Evolutionary conservation across 768 basidiomycete species (phyloP).

Genomic region (Pleurotus ostreatus): DNA sequence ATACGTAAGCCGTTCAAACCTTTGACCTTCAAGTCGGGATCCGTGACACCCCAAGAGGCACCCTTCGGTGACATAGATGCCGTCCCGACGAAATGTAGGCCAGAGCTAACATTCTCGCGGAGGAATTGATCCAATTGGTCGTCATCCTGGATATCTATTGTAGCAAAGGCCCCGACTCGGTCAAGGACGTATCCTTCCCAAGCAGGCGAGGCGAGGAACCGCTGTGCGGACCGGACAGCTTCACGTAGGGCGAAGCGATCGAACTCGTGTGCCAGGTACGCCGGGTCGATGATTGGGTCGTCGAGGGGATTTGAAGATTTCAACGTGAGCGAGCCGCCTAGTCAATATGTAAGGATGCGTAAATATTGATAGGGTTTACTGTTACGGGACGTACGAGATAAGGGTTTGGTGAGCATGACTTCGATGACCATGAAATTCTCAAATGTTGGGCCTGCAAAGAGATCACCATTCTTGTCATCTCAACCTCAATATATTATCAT

Average conservation of each 20-base stretch:
- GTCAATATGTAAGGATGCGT: background rate
- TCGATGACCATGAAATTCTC: slow-evolving; percentile 27
- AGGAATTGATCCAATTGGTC: slow-evolving; percentile 12
- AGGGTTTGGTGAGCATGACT: slow-evolving; percentile 25
- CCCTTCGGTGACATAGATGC: slow-evolving; percentile 22
- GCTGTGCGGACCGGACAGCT: slow-evolving; percentile 16
- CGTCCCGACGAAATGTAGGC: slow-evolving; percentile 21
- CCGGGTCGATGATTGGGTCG: slow-evolving; percentile 46
- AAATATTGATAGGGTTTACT: background rate
- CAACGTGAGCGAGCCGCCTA: slow-evolving; percentile 35
- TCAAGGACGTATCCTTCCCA: slow-evolving; percentile 16
- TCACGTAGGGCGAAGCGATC: slow-evolving; percentile 26
- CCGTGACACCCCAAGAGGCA: slow-evolving; percentile 23
- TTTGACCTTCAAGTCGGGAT: slow-evolving; percentile 27
- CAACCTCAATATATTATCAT: background rate
- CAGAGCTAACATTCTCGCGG: slow-evolving; percentile 7
- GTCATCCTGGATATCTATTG: slow-evolving; percentile 2
- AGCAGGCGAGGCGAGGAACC: slow-evolving; percentile 18
- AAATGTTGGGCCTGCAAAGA: slow-evolving; percentile 13
- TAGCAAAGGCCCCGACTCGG: slow-evolving; percentile 6
- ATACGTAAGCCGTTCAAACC: slow-evolving; percentile 23
- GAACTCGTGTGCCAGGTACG: slow-evolving; percentile 30
- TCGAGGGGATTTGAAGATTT: slow-evolving; percentile 42
- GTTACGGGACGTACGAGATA: slow-evolving; percentile 25
- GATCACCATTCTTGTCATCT: background rate